These are phyloP conservation scores for Cystobasidium ongulense DNA, from an alignment of 768 basidiomycete genomes.

Conservation along the genomic window DNA sequence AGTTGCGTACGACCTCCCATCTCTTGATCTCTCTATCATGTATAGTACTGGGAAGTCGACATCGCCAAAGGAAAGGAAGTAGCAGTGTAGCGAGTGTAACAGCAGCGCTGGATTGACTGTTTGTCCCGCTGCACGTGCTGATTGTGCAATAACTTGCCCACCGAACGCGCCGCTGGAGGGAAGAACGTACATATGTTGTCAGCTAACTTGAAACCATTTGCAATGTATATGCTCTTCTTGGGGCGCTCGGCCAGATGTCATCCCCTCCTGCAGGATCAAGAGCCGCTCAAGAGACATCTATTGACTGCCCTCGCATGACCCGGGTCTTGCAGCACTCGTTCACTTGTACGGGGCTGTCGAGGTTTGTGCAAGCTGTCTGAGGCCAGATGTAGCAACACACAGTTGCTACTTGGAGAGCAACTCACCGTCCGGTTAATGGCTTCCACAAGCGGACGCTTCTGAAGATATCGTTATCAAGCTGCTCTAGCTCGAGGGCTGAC, in stretches of 20 bases:
- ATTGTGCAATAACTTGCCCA: conserved; percentile 40
- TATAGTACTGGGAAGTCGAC: conserved; percentile 41
- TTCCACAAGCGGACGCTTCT: conserved; percentile 31
- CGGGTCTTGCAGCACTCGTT: no score
- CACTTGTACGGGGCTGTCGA: neutral
- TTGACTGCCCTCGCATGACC: no score
- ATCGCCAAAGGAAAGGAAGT: conserved; percentile 41
- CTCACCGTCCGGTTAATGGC: conserved; percentile 22
- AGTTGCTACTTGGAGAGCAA: neutral
- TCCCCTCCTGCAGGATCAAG: neutral
- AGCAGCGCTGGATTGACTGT: conserved; percentile 32
- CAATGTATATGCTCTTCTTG: neutral
- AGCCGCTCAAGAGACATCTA: neutral
- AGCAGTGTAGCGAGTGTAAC: conserved; percentile 37
- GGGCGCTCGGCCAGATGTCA: no score
- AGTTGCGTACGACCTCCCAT: conserved; percentile 40
- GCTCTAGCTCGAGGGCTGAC: conserved; percentile 32
- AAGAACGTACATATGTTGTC: neutral
- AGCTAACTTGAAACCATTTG: neutral
- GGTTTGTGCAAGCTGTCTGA: neutral
- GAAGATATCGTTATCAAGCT: conserved; percentile 34
- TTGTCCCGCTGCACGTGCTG: conserved; percentile 37
- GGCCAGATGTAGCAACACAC: neutral
- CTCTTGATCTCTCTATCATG: conserved; percentile 36
- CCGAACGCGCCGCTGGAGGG: neutral